phyloP scores from a whole-genome alignment of 345 rosid species.

The Toxicodendron radicans region DNA sequence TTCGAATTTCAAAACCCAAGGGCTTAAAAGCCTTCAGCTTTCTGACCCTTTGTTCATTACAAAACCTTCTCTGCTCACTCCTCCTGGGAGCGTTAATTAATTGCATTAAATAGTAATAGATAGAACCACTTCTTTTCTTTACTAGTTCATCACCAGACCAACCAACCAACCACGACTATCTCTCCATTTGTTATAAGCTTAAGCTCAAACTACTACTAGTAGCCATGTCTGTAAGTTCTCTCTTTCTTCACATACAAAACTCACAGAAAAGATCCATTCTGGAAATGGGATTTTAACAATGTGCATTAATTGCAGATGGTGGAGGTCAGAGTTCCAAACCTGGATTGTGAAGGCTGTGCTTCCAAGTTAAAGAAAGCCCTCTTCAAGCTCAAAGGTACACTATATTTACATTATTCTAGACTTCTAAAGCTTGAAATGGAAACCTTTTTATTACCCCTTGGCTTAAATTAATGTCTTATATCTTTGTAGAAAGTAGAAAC shows the following conservation, averaged over 20 bases:
- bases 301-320: slow-evolving; percentile 48
- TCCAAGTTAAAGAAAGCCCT: slow-evolving; percentile 82
- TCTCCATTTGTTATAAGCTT: neutral
- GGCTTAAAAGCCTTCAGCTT: slow-evolving; percentile 20
- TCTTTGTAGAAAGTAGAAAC: too few relatives aligned
- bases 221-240: slow-evolving; percentile 57
- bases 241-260: neutral
- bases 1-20: slow-evolving; percentile 53
- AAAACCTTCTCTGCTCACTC: neutral
- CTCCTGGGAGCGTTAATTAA: neutral
- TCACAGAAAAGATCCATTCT: neutral
- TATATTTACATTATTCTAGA: too few relatives aligned
- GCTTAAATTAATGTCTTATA: too few relatives aligned
- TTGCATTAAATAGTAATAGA: neutral
- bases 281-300: slow-evolving; percentile 7
- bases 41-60: neutral
- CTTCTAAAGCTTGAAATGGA: too few relatives aligned
- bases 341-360: slow-evolving; percentile 94
- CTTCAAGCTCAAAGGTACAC: slow-evolving; percentile 81
- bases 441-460: too few relatives aligned
- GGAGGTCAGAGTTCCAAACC: slow-evolving; percentile 86
- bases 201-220: neutral
- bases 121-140: neutral
- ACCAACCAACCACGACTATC: neutral
- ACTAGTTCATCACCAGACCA: neutral